A percentile compares a stretch with the other conserved stretches of the same genome.
Evolutionary conservation across 192 early-diverging fungal genomes (phyloP).

Genomic region (Rhizophagus sp.): DNA sequence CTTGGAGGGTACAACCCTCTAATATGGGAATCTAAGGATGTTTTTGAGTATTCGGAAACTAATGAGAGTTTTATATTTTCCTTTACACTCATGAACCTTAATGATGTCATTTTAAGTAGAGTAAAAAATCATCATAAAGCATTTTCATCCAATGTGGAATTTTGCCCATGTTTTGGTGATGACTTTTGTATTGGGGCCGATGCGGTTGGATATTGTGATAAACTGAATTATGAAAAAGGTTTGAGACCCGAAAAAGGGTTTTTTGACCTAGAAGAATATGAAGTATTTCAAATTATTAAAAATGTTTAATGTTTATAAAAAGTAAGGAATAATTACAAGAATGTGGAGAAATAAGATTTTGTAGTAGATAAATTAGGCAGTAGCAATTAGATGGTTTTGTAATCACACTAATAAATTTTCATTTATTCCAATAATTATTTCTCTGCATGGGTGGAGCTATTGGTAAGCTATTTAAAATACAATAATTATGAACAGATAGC

Average conservation of each 20-base stretch:
- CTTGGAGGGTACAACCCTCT: slow-evolving; percentile 16
- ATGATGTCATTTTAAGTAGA: not conserved
- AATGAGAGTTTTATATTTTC: slow-evolving; percentile 20
- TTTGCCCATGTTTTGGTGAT: not conserved
- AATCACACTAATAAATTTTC: too few relatives aligned
- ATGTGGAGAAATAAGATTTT: too few relatives aligned
- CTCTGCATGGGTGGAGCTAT: too few relatives aligned
- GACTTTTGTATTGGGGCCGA: not conserved
- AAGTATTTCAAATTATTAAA: slow-evolving; percentile 22
- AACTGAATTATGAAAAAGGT: not conserved
- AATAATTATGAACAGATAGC: too few relatives aligned
- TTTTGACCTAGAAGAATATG: not conserved
- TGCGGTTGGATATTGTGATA: not conserved
- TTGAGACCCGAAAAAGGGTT: not conserved
- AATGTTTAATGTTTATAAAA: too few relatives aligned
- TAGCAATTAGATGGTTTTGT: too few relatives aligned
- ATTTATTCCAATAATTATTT: too few relatives aligned
- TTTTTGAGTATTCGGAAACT: not conserved
- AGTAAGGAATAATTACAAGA: too few relatives aligned
- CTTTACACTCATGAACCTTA: not conserved
- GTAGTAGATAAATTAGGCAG: too few relatives aligned
- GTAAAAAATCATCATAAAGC: not conserved
- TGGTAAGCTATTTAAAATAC: too few relatives aligned
- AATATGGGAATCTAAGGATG: not conserved
- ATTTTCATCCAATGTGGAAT: not conserved